These are phyloP conservation scores for Metarhizium album DNA, from an alignment of 2,329 filamentous ascomycete genomes.

Conservation along the genomic window DNA sequence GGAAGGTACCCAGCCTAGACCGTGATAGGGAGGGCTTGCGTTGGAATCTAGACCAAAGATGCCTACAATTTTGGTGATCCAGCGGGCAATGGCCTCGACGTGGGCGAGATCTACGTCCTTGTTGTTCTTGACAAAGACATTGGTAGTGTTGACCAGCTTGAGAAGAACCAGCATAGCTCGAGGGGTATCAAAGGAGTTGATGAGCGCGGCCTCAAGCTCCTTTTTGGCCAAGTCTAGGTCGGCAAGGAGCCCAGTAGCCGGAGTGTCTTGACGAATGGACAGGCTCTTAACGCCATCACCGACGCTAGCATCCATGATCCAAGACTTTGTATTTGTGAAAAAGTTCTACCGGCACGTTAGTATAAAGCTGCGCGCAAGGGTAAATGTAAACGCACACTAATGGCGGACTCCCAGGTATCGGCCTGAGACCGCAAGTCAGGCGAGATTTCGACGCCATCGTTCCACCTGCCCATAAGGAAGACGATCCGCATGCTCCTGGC, in stretches of 20 bases:
- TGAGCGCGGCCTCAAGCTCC: conserved; percentile 49
- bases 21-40: conserved; percentile 41
- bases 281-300: conserved; percentile 25
- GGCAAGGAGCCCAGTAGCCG: conserved; percentile 22
- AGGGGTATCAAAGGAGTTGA: conserved; percentile 82
- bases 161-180: conserved; percentile 68
- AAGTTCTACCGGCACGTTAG: conserved; percentile 36
- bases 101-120: conserved; percentile 34
- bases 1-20: conserved; percentile 43
- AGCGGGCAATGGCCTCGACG: conserved; percentile 53
- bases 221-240: conserved; percentile 43
- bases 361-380: not conserved
- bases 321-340: conserved; percentile 45
- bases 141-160: conserved; percentile 68
- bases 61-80: conserved; percentile 73
- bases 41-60: conserved; percentile 71
- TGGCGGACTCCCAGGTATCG: conserved; percentile 66
- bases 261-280: conserved; percentile 23
- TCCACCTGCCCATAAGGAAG: conserved; percentile 82
- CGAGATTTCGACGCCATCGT: conserved; percentile 84
- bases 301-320: conserved; percentile 34
- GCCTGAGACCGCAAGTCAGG: conserved; percentile 67
- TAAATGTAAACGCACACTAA: conserved; percentile 43
- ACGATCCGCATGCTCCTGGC: conserved; percentile 71
- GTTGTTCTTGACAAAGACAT: conserved; percentile 43